Conservation (phyloP, 352 stramenopile genomes). For the Phytophthora podocarpi region DNA sequence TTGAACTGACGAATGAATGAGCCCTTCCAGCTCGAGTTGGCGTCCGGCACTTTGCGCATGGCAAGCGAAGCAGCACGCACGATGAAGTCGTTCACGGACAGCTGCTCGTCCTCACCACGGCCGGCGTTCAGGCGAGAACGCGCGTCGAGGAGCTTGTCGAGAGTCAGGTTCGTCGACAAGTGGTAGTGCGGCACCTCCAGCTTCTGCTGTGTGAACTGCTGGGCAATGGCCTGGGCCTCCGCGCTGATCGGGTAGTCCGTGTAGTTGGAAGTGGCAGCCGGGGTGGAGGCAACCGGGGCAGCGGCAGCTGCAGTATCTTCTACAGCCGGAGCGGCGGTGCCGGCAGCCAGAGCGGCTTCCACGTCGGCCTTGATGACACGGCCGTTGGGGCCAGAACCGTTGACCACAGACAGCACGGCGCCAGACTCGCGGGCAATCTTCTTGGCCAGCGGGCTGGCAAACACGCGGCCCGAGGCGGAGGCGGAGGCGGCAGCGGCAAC, state of each 20-base stretch:
- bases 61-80: slow-evolving; percentile 96
- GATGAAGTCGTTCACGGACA: slow-evolving; percentile 99
- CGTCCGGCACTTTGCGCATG: slow-evolving; percentile 96
- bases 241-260: slow-evolving; percentile 93
- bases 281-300: slow-evolving; percentile 25
- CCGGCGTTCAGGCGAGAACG: slow-evolving; percentile 93
- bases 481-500: slow-evolving; percentile 19
- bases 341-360: slow-evolving; percentile 85
- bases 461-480: slow-evolving; percentile 76
- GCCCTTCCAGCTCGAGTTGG: slow-evolving; percentile 86
- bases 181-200: slow-evolving; percentile 97
- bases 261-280: slow-evolving; percentile 77
- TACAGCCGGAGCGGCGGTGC: slow-evolving; percentile 35
- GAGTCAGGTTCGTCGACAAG: slow-evolving; percentile 93
- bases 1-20: slow-evolving; percentile 96
- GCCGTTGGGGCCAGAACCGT: slow-evolving; percentile 86
- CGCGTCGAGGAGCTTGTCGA: slow-evolving; percentile 91
- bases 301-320: slow-evolving; percentile 32
- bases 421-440: slow-evolving; percentile 88
- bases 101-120: slow-evolving; percentile 90
- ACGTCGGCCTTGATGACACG: slow-evolving; percentile 96
- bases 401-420: slow-evolving; percentile 65
- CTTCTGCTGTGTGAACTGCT: slow-evolving; percentile 94
- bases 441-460: slow-evolving; percentile 95
- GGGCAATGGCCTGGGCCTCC: slow-evolving; percentile 78